phyloP scores from a whole-genome alignment of 164 flowering plant species.

The Saururus chinensis region DNA sequence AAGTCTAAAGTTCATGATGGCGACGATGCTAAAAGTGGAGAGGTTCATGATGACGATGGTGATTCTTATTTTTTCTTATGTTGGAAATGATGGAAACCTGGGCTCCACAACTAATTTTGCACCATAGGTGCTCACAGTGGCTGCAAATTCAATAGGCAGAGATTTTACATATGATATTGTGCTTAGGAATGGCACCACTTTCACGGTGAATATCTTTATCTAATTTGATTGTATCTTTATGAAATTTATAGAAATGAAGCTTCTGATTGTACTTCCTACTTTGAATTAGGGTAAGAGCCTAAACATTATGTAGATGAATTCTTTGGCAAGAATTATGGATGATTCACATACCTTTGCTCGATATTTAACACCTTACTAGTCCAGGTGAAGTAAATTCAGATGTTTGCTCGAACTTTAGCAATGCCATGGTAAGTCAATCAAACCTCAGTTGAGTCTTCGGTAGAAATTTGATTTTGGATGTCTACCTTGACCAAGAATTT shows the following conservation, averaged over 20 bases:
- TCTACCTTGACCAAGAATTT: no score
- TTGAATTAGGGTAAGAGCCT: no score
- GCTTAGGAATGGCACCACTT: conserved; percentile 36
- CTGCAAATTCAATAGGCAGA: conserved; percentile 71
- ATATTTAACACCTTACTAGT: conserved; percentile 73
- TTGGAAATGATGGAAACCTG: conserved; percentile 49
- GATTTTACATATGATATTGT: conserved; percentile 52
- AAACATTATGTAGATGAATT: no score
- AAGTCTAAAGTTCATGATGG: no score
- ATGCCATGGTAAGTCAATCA: neutral
- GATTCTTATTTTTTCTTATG: conserved; percentile 57
- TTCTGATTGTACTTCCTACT: neutral
- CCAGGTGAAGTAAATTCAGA: conserved; percentile 73
- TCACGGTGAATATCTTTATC: conserved; percentile 25
- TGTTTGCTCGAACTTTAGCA: neutral
- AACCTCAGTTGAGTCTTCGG: no score
- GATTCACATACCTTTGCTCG: no score
- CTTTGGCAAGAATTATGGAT: no score
- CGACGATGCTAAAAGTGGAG: no score
- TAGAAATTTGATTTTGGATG: no score
- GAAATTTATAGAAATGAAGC: no score
- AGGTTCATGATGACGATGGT: no score
- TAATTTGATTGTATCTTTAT: neutral
- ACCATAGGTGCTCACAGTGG: conserved; percentile 79
- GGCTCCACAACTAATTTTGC: conserved; percentile 73